Conservation (phyloP, 805 yeast species). For the Nakazawaea wickerhamii region DNA sequence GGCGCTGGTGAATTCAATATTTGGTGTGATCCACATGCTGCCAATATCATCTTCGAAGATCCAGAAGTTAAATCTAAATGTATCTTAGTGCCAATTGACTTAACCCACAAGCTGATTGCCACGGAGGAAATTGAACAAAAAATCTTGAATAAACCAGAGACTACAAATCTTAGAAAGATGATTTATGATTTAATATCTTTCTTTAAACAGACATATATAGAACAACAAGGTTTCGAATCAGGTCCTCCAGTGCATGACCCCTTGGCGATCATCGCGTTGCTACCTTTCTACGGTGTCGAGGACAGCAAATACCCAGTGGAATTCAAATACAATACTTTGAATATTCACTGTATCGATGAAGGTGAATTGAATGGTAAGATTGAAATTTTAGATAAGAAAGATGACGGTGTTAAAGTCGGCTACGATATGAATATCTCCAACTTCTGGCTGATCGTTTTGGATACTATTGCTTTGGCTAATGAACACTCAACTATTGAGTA, state of each 20-base stretch:
- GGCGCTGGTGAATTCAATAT: slow-evolving; percentile 71
- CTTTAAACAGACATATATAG: slow-evolving; percentile 41
- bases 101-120: slow-evolving; percentile 64
- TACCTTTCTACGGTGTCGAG: slow-evolving; percentile 34
- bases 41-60: slow-evolving; percentile 49
- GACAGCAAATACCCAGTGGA: slow-evolving; percentile 15
- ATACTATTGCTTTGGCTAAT: slow-evolving; percentile 33
- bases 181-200: slow-evolving; percentile 48
- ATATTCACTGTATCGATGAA: slow-evolving; percentile 16
- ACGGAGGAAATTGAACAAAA: slow-evolving; percentile 32
- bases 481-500: slow-evolving; percentile 15
- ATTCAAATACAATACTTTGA: slow-evolving; percentile 17
- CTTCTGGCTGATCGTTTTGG: slow-evolving; percentile 43
- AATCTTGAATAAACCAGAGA: slow-evolving; percentile 28
- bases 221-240: slow-evolving; percentile 33
- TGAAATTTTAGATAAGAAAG: slow-evolving; percentile 13
- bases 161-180: slow-evolving; percentile 45
- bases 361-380: slow-evolving; percentile 28
- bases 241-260: slow-evolving; percentile 88
- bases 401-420: slow-evolving; percentile 34
- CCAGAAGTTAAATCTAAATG: slow-evolving; percentile 40
- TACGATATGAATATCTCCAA: slow-evolving; percentile 31
- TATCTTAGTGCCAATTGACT: slow-evolving; percentile 58
- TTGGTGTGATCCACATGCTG: slow-evolving; percentile 72
- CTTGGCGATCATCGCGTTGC: slow-evolving; percentile 55